phyloP scores from a whole-genome alignment of 495 filamentous ascomycete genomes.

The Talaromyces ruber region DNA sequence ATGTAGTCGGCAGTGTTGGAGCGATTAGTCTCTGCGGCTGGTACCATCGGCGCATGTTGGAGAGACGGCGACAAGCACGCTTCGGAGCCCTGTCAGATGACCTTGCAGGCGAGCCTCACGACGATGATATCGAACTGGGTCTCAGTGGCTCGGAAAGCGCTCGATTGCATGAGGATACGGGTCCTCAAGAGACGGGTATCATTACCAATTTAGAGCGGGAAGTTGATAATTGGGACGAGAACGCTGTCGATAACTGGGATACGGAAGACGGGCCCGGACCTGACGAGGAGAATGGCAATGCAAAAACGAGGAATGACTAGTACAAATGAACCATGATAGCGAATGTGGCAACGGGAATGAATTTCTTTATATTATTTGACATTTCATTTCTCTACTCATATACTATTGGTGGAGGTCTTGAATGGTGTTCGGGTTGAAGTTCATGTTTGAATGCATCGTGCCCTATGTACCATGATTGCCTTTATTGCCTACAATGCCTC shows the following conservation, averaged over 20 bases:
- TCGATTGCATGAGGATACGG: slow-evolving; percentile 50
- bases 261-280: slow-evolving; percentile 40
- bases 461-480: not conserved
- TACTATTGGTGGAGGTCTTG: not conserved
- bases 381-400: not conserved
- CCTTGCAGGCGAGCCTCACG: slow-evolving; percentile 18
- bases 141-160: slow-evolving; percentile 39
- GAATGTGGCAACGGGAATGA: not conserved
- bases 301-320: slow-evolving; percentile 6
- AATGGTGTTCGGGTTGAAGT: not conserved
- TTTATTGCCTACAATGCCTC: not conserved
- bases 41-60: slow-evolving; percentile 95
- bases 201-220: slow-evolving; percentile 53
- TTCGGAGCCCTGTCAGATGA: slow-evolving; percentile 57
- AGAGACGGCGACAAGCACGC: slow-evolving; percentile 69
- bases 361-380: not conserved
- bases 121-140: slow-evolving; percentile 48
- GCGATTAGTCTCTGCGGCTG: slow-evolving; percentile 69
- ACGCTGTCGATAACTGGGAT: slow-evolving; percentile 67
- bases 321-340: not conserved
- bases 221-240: slow-evolving; percentile 80
- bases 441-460: too few species aligned
- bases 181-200: slow-evolving; percentile 47
- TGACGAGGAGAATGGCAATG: slow-evolving; percentile 1
- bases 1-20: slow-evolving; percentile 67